These are phyloP conservation scores for Apophysomyces sp. DNA, from an alignment of 371 early-diverging fungal species.

Conservation along the genomic window DNA sequence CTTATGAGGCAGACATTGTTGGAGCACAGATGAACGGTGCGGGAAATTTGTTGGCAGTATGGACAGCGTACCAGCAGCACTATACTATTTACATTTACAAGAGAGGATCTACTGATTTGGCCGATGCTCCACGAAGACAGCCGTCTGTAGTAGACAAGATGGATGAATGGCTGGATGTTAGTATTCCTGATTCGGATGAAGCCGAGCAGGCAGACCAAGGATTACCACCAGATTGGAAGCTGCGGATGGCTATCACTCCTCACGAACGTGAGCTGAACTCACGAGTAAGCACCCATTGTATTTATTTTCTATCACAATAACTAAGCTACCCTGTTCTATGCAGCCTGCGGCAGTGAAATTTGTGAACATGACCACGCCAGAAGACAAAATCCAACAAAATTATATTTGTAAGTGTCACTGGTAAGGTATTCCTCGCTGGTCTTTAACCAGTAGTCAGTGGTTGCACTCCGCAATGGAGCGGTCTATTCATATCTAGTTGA, in stretches of 20 bases:
- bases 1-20: constrained; percentile 19
- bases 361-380: neutral
- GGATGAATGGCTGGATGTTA: constrained; percentile 15
- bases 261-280: constrained; percentile 7
- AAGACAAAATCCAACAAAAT: neutral
- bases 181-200: constrained; percentile 5
- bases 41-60: constrained; percentile 29
- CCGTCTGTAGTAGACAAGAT: constrained; percentile 10
- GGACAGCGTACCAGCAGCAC: constrained; percentile 30
- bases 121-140: constrained; percentile 3
- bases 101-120: neutral
- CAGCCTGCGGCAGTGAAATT: constrained; percentile 9
- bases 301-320: neutral
- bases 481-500: constrained; percentile 27
- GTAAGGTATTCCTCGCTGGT: neutral
- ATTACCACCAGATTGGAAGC: constrained; percentile 11
- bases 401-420: constrained; percentile 8
- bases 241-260: constrained; percentile 15
- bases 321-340: neutral
- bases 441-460: constrained; percentile 13
- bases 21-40: constrained; percentile 29
- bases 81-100: constrained; percentile 25
- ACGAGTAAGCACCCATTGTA: neutral
- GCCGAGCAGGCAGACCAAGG: neutral
- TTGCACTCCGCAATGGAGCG: constrained; percentile 22